A percentile compares a stretch with the other conserved stretches of the same genome.
These are phyloP conservation scores for Suillus clintonianus DNA, from an alignment of 768 basidiomycete species.

Conservation along the genomic window DNA sequence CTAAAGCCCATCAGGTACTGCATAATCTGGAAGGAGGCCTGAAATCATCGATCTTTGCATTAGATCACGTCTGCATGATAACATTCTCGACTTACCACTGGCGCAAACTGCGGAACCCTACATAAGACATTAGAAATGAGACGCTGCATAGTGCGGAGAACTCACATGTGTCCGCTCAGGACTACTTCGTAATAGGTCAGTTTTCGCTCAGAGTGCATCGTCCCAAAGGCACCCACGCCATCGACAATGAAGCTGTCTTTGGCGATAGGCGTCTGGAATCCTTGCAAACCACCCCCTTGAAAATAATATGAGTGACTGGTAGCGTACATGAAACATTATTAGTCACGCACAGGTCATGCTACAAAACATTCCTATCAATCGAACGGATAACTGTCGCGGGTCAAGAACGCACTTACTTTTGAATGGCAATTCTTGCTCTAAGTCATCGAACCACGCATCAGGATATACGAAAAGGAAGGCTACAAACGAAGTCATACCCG, in stretches of 20 bases:
- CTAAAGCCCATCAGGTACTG: conserved; percentile 63
- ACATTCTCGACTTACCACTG: conserved; percentile 42
- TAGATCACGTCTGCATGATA: background rate
- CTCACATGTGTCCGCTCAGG: conserved; percentile 69
- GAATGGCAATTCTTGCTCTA: conserved; percentile 45
- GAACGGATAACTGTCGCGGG: background rate
- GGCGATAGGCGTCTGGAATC: conserved; percentile 69
- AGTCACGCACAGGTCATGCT: conserved; percentile 1
- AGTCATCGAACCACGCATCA: background rate
- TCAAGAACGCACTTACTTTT: background rate
- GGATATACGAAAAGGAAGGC: background rate
- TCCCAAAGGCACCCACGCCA: conserved; percentile 70
- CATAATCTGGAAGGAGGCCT: conserved; percentile 69
- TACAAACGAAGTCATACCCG: conserved; percentile 43
- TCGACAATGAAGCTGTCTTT: conserved; percentile 72
- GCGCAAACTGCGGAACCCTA: conserved; percentile 62
- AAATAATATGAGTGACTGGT: conserved; percentile 3
- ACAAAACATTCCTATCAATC: too few relatives aligned
- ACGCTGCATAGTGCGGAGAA: background rate
- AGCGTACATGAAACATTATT: background rate
- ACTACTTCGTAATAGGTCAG: conserved; percentile 67
- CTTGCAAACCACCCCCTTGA: conserved; percentile 42
- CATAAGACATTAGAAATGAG: background rate
- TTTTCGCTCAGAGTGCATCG: conserved; percentile 63
- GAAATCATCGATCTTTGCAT: background rate